phyloP scores from a whole-genome alignment of 192 early-diverging fungal genomes.

The Entrophospora sp. region DNA sequence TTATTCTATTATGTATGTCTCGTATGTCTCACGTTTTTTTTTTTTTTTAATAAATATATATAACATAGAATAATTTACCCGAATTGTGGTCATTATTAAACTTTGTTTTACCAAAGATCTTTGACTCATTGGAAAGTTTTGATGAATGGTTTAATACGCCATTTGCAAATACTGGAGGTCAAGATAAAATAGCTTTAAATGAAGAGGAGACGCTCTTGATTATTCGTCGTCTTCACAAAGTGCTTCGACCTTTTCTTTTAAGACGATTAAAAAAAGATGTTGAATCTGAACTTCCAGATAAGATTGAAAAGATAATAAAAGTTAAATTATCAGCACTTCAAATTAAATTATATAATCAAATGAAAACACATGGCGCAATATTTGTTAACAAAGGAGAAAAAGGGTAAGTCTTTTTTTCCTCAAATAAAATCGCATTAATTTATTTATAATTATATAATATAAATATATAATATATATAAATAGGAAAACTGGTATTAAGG shows the following conservation, averaged over 20 bases:
- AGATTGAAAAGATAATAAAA: constrained; percentile 88
- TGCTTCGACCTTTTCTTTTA: constrained; percentile 87
- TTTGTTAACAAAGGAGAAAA: no score
- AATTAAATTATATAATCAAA: constrained; percentile 71
- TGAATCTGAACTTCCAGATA: constrained; percentile 93
- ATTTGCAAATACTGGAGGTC: no score
- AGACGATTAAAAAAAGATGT: constrained; percentile 96
- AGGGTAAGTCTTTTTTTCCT: constrained; percentile 36
- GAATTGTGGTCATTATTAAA: constrained; percentile 96
- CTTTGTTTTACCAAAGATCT: constrained; percentile 94
- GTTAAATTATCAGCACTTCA: constrained; percentile 86
- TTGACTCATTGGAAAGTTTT: constrained; percentile 91
- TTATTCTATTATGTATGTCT: no score
- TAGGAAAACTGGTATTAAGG: constrained; percentile 43
- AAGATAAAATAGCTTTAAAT: constrained; percentile 87
- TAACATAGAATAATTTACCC: constrained; percentile 87
- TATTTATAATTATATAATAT: no score
- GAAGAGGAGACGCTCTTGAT: constrained; percentile 97
- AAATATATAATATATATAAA: constrained; percentile 5
- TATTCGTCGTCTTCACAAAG: constrained; percentile 93
- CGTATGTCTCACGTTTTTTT: no score
- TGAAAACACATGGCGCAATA: constrained; percentile 66
- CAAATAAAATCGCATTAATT: no score
- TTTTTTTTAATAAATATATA: neutral
- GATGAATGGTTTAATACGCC: constrained; percentile 99